These are phyloP conservation scores for Fusarium irregulare DNA, from an alignment of 2,329 filamentous ascomycete genomes.

Conservation along the genomic window DNA sequence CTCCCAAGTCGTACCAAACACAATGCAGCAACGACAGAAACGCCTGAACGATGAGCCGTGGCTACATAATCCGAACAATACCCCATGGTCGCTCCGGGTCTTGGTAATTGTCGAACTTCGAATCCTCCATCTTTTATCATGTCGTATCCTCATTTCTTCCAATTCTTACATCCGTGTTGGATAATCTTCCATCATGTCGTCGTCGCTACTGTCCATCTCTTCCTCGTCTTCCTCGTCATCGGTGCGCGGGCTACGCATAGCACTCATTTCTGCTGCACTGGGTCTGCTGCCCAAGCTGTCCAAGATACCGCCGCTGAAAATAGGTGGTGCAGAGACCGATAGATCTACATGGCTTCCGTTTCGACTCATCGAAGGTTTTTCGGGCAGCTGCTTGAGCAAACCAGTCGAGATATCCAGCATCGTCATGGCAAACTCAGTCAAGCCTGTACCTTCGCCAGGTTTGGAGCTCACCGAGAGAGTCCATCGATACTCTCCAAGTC, in stretches of 20 bases:
- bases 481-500: constrained; percentile 92
- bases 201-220: constrained; percentile 65
- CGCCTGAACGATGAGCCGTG: constrained; percentile 45
- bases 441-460: constrained; percentile 67
- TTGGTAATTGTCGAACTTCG: background rate
- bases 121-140: background rate
- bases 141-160: background rate
- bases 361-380: constrained; percentile 74
- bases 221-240: constrained; percentile 54
- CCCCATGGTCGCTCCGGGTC: background rate
- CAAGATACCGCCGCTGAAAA: constrained; percentile 52
- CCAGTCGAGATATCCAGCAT: constrained; percentile 80
- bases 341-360: constrained; percentile 63
- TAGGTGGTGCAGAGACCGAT: constrained; percentile 48
- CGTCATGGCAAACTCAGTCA: constrained; percentile 79
- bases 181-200: constrained; percentile 63
- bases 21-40: constrained; percentile 45
- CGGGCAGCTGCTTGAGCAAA: constrained; percentile 74
- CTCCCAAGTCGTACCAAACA: constrained; percentile 44
- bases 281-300: constrained; percentile 58
- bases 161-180: constrained; percentile 36
- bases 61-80: constrained; percentile 27
- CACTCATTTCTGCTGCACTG: constrained; percentile 60
- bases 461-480: constrained; percentile 88
- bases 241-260: constrained; percentile 63